Evolutionary conservation across 495 filamentous ascomycete genomes (phyloP).

Genomic region (Podospora didyma): DNA sequence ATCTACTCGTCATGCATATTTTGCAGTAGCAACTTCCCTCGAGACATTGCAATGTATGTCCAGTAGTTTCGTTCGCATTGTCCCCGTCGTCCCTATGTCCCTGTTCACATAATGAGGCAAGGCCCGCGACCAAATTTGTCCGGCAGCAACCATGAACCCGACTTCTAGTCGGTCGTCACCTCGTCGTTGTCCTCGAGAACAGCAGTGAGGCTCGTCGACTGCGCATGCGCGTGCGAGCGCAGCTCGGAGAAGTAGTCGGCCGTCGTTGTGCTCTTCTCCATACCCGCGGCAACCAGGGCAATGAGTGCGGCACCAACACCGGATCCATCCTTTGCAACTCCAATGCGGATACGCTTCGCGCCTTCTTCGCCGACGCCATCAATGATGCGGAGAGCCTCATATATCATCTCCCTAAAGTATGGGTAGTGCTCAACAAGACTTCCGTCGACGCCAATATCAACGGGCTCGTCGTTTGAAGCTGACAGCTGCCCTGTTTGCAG

Average conservation of each 20-base stretch:
- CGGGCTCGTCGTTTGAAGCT: constrained; percentile 50
- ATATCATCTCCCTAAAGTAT: constrained; percentile 71
- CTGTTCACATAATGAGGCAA: constrained; percentile 18
- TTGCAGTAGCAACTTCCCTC: not conserved
- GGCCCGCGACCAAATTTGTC: not conserved
- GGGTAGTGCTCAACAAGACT: constrained; percentile 90
- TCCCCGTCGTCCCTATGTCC: not conserved
- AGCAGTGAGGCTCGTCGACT: constrained; percentile 16
- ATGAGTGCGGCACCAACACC: constrained; percentile 91
- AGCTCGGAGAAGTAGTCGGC: constrained; percentile 21
- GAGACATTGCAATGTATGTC: not conserved
- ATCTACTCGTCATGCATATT: constrained; percentile 1
- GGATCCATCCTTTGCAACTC: constrained; percentile 89
- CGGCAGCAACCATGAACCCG: constrained; percentile 1
- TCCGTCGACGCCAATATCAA: constrained; percentile 91
- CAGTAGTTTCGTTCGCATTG: not conserved
- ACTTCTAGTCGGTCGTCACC: constrained; percentile 19
- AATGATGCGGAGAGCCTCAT: constrained; percentile 66
- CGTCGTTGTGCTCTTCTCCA: constrained; percentile 37
- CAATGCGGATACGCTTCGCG: constrained; percentile 79
- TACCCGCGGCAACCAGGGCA: constrained; percentile 63
- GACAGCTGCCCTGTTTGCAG: constrained; percentile 67
- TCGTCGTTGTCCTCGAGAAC: constrained; percentile 20
- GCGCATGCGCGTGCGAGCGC: constrained; percentile 14
- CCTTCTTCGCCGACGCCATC: constrained; percentile 66